Percentiles rank a stretch among this genome's conserved stretches.
phyloP scores from a whole-genome alignment of 345 rosid genomes.

The Lagerstroemia speciosa region DNA sequence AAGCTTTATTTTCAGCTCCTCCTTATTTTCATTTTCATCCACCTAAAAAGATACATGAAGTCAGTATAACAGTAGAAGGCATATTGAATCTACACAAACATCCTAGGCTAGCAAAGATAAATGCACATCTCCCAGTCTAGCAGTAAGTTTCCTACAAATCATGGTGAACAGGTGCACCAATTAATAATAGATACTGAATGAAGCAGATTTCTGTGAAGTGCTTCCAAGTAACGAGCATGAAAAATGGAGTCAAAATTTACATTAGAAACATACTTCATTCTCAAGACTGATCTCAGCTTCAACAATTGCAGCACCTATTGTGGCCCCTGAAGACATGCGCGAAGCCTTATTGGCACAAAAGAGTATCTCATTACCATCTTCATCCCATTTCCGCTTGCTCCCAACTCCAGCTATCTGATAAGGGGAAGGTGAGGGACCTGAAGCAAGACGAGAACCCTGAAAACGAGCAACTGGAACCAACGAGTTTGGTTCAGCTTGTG shows the following conservation, averaged over 20 bases:
- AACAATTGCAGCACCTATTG: conserved; percentile 65
- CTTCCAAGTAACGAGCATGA: background rate
- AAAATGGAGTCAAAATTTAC: background rate
- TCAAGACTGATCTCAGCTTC: conserved; percentile 66
- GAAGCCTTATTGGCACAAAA: conserved; percentile 35
- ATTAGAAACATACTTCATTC: conserved; percentile 66
- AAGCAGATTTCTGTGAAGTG: background rate
- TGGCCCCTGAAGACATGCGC: conserved; percentile 43
- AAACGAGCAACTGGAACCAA: conserved; percentile 69
- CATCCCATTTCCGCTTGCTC: conserved; percentile 9
- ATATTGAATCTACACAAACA: background rate
- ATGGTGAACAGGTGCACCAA: background rate
- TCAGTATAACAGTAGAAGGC: conserved; percentile 3
- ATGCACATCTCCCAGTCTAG: background rate
- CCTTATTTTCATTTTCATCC: conserved; percentile 47
- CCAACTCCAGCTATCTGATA: conserved; percentile 30
- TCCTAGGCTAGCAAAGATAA: background rate
- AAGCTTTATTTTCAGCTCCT: conserved; percentile 61
- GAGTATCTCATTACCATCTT: conserved; percentile 24
- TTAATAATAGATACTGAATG: background rate
- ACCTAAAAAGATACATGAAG: conserved; percentile 25
- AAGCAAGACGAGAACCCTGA: conserved; percentile 86
- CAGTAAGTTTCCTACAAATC: background rate
- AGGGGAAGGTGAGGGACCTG: conserved; percentile 76
- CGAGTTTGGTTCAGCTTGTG: conserved; percentile 38